A percentile compares a stretch with the other conserved stretches of the same genome.
Conservation (phyloP, 257 asterid genomes). For the Rauvolfia tetraphylla region DNA sequence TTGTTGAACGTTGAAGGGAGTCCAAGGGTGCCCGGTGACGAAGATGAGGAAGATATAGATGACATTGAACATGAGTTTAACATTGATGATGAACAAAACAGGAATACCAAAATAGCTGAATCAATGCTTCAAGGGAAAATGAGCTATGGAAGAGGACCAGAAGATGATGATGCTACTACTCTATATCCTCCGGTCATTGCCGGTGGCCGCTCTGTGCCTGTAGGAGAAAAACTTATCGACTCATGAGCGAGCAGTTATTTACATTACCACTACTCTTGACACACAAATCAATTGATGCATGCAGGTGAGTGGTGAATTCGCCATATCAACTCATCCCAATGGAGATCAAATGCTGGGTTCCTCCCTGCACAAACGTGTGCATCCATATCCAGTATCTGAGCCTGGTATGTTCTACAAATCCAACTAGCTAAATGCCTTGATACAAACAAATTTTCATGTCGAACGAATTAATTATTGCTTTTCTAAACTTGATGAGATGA, state of each 20-base stretch:
- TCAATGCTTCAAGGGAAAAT: conserved; percentile 95
- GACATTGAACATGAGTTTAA: conserved; percentile 96
- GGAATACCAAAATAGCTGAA: conserved; percentile 64
- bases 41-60: conserved; percentile 90
- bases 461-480: background rate
- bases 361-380: conserved; percentile 78
- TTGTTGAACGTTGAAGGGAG: conserved; percentile 51
- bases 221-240: conserved; percentile 22
- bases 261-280: background rate
- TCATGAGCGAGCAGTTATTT: background rate
- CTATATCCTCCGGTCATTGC: conserved; percentile 80
- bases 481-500: background rate
- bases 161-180: conserved; percentile 58
- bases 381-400: conserved; percentile 68
- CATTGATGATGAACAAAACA: conserved; percentile 59
- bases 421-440: background rate
- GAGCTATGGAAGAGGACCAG: conserved; percentile 95
- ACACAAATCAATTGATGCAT: background rate
- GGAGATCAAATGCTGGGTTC: conserved; percentile 72
- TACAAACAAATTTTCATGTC: background rate
- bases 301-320: conserved; percentile 87
- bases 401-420: conserved; percentile 32
- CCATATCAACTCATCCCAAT: conserved; percentile 50
- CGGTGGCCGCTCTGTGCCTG: conserved; percentile 71
- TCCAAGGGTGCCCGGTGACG: conserved; percentile 95